Conservation (phyloP, 495 filamentous ascomycete genomes). For the Penicillium antarcticum region DNA sequence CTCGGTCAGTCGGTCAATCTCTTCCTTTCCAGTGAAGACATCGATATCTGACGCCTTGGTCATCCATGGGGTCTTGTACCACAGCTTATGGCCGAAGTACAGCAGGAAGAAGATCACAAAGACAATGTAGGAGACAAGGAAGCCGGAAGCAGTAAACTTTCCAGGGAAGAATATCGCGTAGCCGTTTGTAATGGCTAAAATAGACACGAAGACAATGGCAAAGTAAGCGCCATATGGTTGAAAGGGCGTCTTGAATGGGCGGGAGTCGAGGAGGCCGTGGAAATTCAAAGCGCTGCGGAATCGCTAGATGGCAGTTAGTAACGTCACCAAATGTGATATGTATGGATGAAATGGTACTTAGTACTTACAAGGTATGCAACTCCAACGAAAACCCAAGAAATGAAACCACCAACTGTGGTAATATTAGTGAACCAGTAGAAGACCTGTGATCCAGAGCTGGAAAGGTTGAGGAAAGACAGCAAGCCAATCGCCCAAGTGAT, state of each 20-base stretch:
- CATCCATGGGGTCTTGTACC: constrained; percentile 40
- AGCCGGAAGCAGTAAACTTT: constrained; percentile 37
- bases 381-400: constrained; percentile 49
- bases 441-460: constrained; percentile 40
- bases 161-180: constrained; percentile 61
- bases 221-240: constrained; percentile 55
- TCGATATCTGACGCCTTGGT: constrained; percentile 45
- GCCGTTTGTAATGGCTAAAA: constrained; percentile 62
- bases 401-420: constrained; percentile 57
- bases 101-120: constrained; percentile 73
- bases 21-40: constrained; percentile 29
- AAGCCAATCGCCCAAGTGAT: constrained; percentile 45
- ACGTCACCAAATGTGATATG: neutral
- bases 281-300: constrained; percentile 43
- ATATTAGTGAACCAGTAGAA: constrained; percentile 60
- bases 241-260: constrained; percentile 51
- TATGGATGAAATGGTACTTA: too few species aligned
- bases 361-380: constrained; percentile 29
- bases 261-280: constrained; percentile 40
- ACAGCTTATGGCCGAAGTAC: constrained; percentile 38
- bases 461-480: constrained; percentile 47
- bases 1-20: constrained; percentile 30
- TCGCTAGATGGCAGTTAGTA: constrained; percentile 20
- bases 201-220: constrained; percentile 51
- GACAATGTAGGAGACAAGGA: constrained; percentile 47